A percentile compares a stretch with the other conserved stretches of the same genome.
These are phyloP conservation scores for Suhomyces prunicola DNA, from an alignment of 805 yeast genomes.

Conservation along the genomic window DNA sequence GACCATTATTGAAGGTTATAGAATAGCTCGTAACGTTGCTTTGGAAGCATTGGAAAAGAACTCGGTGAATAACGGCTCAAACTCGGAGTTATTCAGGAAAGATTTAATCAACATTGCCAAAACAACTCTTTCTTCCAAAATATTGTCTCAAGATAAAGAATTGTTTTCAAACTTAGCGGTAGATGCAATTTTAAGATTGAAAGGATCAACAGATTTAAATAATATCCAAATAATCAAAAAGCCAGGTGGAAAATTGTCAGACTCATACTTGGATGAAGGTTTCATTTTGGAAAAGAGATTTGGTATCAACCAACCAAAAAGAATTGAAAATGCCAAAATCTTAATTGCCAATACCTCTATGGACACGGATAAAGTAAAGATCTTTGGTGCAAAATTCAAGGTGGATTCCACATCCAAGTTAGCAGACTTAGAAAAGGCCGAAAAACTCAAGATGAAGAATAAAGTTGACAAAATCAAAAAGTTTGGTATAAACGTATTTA, in stretches of 20 bases:
- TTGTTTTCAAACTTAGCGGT: slow-evolving; percentile 88
- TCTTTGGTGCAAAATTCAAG: slow-evolving; percentile 96
- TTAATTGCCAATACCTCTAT: slow-evolving; percentile 91
- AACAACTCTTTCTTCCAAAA: slow-evolving; percentile 91
- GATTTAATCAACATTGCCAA: slow-evolving; percentile 86
- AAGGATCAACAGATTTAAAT: slow-evolving; percentile 83
- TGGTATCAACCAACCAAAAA: slow-evolving; percentile 92
- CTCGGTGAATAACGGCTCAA: slow-evolving; percentile 69
- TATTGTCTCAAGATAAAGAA: slow-evolving; percentile 91
- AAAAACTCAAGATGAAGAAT: slow-evolving; percentile 84
- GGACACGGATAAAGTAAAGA: slow-evolving; percentile 97
- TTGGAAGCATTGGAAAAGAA: slow-evolving; percentile 69
- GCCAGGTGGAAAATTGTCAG: slow-evolving; percentile 87
- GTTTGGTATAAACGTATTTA: slow-evolving; percentile 84
- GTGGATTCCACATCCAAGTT: slow-evolving; percentile 93
- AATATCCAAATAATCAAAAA: slow-evolving; percentile 92
- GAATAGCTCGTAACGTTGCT: slow-evolving; percentile 87
- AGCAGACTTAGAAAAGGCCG: slow-evolving; percentile 92
- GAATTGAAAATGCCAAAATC: slow-evolving; percentile 76
- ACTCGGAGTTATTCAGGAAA: slow-evolving; percentile 58
- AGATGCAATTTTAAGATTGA: slow-evolving; percentile 84
- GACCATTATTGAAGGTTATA: slow-evolving; percentile 92
- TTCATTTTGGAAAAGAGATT: slow-evolving; percentile 87
- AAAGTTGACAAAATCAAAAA: slow-evolving; percentile 87
- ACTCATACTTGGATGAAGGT: slow-evolving; percentile 94